Evolutionary conservation across 2,329 filamentous ascomycete species (phyloP), one percentile per base, ranked within the genome.

Genomic region (Aspergillus cejpii): DNA sequence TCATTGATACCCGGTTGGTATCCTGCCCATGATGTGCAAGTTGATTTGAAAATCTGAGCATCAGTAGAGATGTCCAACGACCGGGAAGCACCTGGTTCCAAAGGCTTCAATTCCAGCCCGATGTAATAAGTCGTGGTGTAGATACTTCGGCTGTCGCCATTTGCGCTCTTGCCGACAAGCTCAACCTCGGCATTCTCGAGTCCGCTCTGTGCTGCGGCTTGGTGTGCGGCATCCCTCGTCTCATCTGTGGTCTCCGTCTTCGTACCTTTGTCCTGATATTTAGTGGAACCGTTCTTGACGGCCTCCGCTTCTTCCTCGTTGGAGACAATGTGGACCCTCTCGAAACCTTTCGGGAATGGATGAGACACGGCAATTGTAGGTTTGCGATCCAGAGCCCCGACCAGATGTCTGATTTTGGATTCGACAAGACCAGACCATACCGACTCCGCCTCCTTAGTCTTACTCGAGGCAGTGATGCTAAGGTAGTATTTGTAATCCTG

Each of bases 51-150:
- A 44, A 88, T 82, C 43, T 85, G 78, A 21, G 94, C 89, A 56
- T 92, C 84, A 57, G 79, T 84, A 15, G 90, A 75, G 33, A 77
- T 74, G 55, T 77, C 74, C 50, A 77, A 62, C 36, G 72, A 72
- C 46, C 72, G 72, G 19, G 71, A 68, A 24, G 68, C 65, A 47
- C 69, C 84, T 73, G 83, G 78, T 28, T 77, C 76, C 44, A 96
- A 70, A 57, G 84, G 78, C 38, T 78, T 77, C 45, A 97, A 69
- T 61, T 91, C 85, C 38, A 97, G 75, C 27, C 92, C 92, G 60
- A 98, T 88, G 63, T 97, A 98, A 65, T 90, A 91, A 1, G 90
- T 96, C 19, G 88, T 89, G 0, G 91, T 97, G 63, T 87, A 94
- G 21, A 97, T 70, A 37, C 73, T 75, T 42, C 70, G 67, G 26